Evolutionary conservation across 257 asterid species (phyloP).

Genomic region (Plantago elongata): DNA sequence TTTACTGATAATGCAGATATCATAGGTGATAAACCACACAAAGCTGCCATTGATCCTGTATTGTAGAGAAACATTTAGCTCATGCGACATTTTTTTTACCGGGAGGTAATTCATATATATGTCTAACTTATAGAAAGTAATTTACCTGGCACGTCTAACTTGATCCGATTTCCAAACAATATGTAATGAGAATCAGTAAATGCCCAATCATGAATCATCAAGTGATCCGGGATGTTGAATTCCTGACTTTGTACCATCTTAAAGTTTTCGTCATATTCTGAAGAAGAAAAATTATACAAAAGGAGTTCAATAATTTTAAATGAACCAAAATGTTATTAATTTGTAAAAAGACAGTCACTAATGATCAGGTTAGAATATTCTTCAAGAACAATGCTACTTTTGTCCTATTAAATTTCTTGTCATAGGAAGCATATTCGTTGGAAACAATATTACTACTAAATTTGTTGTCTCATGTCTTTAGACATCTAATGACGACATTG

Average conservation of each 20-base stretch:
- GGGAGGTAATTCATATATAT: no score
- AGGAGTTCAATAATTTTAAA: not conserved
- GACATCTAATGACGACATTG: not conserved
- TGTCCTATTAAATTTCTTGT: conserved; percentile 17
- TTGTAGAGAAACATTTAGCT: not conserved
- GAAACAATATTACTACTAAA: conserved; percentile 1
- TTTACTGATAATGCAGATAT: conserved; percentile 78
- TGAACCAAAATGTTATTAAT: not conserved
- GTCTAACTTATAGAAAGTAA: no score
- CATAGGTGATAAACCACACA: conserved; percentile 94
- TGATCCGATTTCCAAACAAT: conserved; percentile 87
- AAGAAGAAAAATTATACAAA: conserved; percentile 7
- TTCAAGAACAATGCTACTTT: not conserved
- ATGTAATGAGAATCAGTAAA: conserved; percentile 79
- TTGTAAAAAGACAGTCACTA: not conserved
- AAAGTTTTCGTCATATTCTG: conserved; percentile 78
- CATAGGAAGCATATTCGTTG: conserved; percentile 18
- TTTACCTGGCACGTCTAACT: conserved; percentile 76
- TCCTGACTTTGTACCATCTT: conserved; percentile 68
- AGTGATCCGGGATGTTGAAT: conserved; percentile 75
- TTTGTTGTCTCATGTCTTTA: conserved; percentile 12
- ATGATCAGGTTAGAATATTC: not conserved
- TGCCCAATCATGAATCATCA: conserved; percentile 99
- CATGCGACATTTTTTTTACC: no score
- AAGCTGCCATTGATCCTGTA: conserved; percentile 85